These are phyloP conservation scores for Mycena rebaudengoi DNA, from an alignment of 768 basidiomycete genomes.

Conservation along the genomic window DNA sequence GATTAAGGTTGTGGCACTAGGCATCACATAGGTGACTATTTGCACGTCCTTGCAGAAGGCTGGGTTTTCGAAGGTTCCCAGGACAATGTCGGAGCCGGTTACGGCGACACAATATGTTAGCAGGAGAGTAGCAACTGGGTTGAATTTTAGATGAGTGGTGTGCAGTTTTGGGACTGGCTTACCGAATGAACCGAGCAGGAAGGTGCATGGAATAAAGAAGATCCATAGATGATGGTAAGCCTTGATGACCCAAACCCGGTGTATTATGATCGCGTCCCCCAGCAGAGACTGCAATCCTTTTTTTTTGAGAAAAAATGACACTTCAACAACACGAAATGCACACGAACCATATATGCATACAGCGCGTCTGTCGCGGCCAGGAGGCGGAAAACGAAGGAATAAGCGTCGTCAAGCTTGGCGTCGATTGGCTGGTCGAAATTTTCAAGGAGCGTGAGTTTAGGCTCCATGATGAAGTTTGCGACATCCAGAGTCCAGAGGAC, in stretches of 20 bases:
- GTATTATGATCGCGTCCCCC: constrained; percentile 22
- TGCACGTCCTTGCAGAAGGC: constrained; percentile 16
- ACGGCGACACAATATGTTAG: constrained; percentile 23
- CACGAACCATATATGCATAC: constrained; percentile 21
- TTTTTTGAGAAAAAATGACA: background rate
- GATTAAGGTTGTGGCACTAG: constrained; percentile 3
- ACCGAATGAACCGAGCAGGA: constrained; percentile 13
- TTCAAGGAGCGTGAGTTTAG: constrained; percentile 1
- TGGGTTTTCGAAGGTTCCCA: constrained; percentile 16
- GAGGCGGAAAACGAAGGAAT: background rate
- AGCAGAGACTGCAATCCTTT: constrained; percentile 3
- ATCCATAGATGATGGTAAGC: constrained; percentile 4
- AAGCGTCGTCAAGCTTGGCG: background rate
- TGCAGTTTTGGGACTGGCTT: background rate
- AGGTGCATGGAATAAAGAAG: background rate
- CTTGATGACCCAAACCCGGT: constrained; percentile 5
- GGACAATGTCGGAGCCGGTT: constrained; percentile 5
- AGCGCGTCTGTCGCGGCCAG: constrained; percentile 1
- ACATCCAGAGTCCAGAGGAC: constrained; percentile 22
- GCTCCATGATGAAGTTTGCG: constrained; percentile 14
- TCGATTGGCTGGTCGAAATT: background rate
- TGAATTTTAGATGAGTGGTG: background rate
- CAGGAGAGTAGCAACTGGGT: constrained; percentile 10
- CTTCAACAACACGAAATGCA: background rate
- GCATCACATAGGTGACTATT: constrained; percentile 9